A percentile compares a stretch with the other conserved stretches of the same genome.
phyloP scores from a whole-genome alignment of 1,284 basidiomycete genomes.

The Marasmius sp. region DNA sequence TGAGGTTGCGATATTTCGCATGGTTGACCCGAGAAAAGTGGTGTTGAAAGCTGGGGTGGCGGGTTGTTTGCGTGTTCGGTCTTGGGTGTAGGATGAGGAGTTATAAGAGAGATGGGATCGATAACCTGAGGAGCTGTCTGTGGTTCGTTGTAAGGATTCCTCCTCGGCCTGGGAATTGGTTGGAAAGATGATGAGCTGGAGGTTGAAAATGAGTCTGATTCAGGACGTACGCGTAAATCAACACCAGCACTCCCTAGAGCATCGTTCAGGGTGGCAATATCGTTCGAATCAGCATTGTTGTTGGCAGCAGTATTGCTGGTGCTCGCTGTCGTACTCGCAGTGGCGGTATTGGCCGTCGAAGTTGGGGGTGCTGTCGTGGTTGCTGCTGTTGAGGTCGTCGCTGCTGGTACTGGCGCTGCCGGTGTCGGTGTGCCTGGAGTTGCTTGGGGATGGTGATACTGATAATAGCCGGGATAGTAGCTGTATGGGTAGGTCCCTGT shows the following conservation, averaged over 20 bases:
- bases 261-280: conserved; percentile 77
- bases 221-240: conserved; percentile 62
- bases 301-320: conserved; percentile 15
- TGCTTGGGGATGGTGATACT: conserved; percentile 13
- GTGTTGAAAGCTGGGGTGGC: conserved; percentile 63
- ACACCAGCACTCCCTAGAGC: conserved; percentile 82
- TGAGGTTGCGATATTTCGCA: conserved; percentile 59
- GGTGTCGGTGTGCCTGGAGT: conserved; percentile 20
- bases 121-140: conserved; percentile 53
- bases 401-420: neutral
- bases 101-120: conserved; percentile 44
- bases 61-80: conserved; percentile 73
- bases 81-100: conserved; percentile 40
- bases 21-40: conserved; percentile 56
- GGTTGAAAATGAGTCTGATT: neutral
- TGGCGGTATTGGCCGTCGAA: conserved; percentile 20
- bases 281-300: conserved; percentile 51
- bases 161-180: conserved; percentile 67
- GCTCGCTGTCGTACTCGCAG: conserved; percentile 21
- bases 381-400: neutral
- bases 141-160: conserved; percentile 67
- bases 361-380: conserved; percentile 17
- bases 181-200: conserved; percentile 1
- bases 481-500: neutral
- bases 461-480: conserved; percentile 15